Evolutionary conservation across 2,329 filamentous ascomycete genomes (phyloP).

Genomic region (Alternaria incomplexa): DNA sequence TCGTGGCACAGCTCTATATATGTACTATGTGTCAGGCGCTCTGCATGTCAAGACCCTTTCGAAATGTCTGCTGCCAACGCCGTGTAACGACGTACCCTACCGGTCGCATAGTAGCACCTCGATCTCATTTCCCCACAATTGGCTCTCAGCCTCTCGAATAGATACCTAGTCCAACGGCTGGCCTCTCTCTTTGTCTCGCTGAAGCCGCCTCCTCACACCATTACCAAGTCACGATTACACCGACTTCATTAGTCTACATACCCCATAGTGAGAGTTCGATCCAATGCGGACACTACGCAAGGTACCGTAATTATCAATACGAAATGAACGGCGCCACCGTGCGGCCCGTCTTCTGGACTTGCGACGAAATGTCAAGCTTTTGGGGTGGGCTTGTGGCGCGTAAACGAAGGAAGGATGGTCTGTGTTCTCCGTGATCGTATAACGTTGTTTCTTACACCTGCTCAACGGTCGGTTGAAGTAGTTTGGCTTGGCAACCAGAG

Average conservation of each 20-base stretch:
- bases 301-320: conserved; percentile 16
- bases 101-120: conserved; percentile 19
- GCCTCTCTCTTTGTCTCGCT: not conserved
- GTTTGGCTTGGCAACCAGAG: not conserved
- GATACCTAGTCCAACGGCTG: not conserved
- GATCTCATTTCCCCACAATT: conserved; percentile 11
- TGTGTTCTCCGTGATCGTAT: not conserved
- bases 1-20: conserved; percentile 2
- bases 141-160: conserved; percentile 1
- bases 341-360: conserved; percentile 6
- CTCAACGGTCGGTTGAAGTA: not conserved
- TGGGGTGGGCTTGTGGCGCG: conserved; percentile 4
- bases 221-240: not conserved
- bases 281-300: not conserved
- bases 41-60: conserved; percentile 41
- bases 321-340: conserved; percentile 8
- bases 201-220: conserved; percentile 20
- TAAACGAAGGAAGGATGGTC: not conserved
- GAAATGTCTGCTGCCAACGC: conserved; percentile 26
- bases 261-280: not conserved
- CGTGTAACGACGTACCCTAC: conserved; percentile 33
- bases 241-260: not conserved
- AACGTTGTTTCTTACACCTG: not conserved
- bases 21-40: conserved; percentile 14
- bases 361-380: conserved; percentile 8